phyloP scores from a whole-genome alignment of 768 basidiomycete genomes.

The Phallus indusiatus region DNA sequence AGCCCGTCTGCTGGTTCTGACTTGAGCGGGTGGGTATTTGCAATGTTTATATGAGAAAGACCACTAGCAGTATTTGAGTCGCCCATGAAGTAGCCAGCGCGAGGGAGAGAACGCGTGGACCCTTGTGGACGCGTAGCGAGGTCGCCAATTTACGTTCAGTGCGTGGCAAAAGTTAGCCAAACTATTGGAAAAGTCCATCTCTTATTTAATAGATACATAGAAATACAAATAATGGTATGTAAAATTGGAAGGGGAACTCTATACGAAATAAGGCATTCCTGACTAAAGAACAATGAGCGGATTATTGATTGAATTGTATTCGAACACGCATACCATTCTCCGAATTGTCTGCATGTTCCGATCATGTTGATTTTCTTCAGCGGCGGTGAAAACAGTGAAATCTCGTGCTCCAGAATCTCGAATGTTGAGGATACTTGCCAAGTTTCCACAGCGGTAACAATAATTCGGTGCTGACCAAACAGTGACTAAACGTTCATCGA shows the following conservation, averaged over 20 bases:
- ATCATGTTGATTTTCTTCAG: constrained; percentile 83
- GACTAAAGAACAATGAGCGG: constrained; percentile 24
- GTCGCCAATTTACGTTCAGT: too few species aligned
- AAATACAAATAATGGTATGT: background rate
- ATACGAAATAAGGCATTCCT: constrained; percentile 49
- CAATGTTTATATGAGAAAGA: background rate
- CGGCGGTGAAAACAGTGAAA: constrained; percentile 82
- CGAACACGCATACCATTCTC: constrained; percentile 51
- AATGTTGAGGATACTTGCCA: constrained; percentile 85
- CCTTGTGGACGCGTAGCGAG: constrained; percentile 1
- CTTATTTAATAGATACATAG: background rate
- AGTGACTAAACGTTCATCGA: constrained; percentile 83
- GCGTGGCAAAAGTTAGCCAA: too few species aligned
- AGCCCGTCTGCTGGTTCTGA: too few species aligned
- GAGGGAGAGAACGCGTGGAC: background rate
- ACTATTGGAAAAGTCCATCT: too few species aligned
- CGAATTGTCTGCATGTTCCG: constrained; percentile 61
- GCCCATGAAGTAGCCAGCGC: background rate
- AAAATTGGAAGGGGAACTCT: constrained; percentile 1
- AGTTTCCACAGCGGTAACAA: constrained; percentile 79
- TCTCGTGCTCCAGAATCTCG: constrained; percentile 52
- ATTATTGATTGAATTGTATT: background rate
- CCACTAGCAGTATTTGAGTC: background rate
- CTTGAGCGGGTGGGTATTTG: too few species aligned
- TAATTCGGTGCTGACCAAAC: constrained; percentile 93